phyloP scores from a whole-genome alignment of 805 yeast species.

The Ogataea polymorpha region DNA sequence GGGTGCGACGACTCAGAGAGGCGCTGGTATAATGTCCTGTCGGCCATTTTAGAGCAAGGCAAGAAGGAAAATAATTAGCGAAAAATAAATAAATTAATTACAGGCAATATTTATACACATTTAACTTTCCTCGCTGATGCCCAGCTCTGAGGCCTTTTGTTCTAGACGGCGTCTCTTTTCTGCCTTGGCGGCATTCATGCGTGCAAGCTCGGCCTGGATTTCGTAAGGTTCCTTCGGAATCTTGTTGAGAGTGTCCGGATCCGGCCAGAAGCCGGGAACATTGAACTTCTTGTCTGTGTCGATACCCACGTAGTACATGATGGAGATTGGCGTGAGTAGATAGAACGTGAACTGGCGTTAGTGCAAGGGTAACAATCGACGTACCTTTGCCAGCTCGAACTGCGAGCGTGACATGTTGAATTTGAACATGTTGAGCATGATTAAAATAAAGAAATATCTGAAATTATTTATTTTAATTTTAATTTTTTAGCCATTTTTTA shows the following conservation, averaged over 20 bases:
- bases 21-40: constrained; percentile 39
- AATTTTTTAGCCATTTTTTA: constrained; percentile 3
- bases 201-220: constrained; percentile 85
- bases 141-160: constrained; percentile 64
- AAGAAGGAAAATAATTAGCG: constrained; percentile 5
- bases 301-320: constrained; percentile 90
- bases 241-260: constrained; percentile 84
- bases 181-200: constrained; percentile 72
- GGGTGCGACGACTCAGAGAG: constrained; percentile 78
- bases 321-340: constrained; percentile 79
- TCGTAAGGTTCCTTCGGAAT: constrained; percentile 93
- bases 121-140: constrained; percentile 54
- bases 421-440: constrained; percentile 8
- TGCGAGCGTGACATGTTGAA: constrained; percentile 44
- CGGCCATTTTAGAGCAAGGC: constrained; percentile 9
- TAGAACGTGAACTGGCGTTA: constrained; percentile 68
- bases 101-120: constrained; percentile 10
- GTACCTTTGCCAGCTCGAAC: constrained; percentile 49
- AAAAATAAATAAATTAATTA: constrained; percentile 3
- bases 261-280: constrained; percentile 96
- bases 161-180: constrained; percentile 75
- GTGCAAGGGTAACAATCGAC: constrained; percentile 16
- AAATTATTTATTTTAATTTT: not conserved
- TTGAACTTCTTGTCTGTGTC: constrained; percentile 87
- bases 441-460: not conserved